Base-by-base conservation (phyloP, 208 protist species). In the Wallacemonas rigidus region DNA sequence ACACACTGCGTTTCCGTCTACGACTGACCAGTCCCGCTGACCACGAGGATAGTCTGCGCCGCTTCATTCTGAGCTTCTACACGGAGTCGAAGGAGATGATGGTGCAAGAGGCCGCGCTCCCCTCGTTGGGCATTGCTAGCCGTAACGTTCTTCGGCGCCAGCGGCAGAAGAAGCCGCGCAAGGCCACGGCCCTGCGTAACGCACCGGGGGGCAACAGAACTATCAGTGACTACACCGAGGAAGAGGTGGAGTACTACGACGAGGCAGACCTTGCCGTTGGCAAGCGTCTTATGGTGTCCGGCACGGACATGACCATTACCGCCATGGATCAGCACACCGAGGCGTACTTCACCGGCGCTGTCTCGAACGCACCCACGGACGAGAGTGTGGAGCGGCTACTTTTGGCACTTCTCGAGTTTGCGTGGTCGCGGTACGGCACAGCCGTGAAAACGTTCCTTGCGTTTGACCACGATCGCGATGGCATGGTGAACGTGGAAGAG, bases 51-150 rank as follows among this genome's bases (percentile, higher is more conserved):
- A 69, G 76, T 55, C 67, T 75, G 58, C 85, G 92, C 7, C 88
- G 85, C 43, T 97, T 94, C 72, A 86, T 83, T 9, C 79, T 97
- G 5, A 88, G 85, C 39, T 95, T 84, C 79, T 92, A 94, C 86
- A 92, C 88, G 14, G 90, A 93, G 8, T 94, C 98, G 70, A 83
- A 95, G 64, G 96, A 97, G 76, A 71, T 96, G 35, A 87, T 85
- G 74, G 78, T 96, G 74, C 79, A 90, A 72, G 92, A 97, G 74
- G 86, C 82, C 15, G 67, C 74, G 15, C 51, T 84, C 8, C 77
- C 78, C 57, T 94, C 90, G 60, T 82, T 82, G 14, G 94, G 94
- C 51, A 85, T 89, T 57, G 55, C 80, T 43, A 92, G 90, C 55
- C 94, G 96, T 45, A 95, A 88, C 58, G 86, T 98, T 65, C 75